Evolutionary conservation across 176 grass and related monocot genomes (phyloP).

Genomic region (Carex parvula): DNA sequence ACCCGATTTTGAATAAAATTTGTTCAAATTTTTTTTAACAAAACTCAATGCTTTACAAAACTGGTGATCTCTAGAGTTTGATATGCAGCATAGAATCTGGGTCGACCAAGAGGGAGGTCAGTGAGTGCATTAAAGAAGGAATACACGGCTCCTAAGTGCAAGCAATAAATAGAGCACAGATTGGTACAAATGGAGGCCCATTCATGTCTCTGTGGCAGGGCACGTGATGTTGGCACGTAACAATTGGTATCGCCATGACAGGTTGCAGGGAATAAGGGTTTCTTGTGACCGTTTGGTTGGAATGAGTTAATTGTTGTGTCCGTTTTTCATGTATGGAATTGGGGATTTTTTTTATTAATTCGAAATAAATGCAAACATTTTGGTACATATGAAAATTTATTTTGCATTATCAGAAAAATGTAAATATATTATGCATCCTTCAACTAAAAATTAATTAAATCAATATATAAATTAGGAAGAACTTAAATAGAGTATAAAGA

Average conservation of each 20-base stretch:
- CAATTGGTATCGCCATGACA: neutral
- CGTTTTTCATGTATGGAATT: neutral
- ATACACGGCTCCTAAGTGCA: neutral
- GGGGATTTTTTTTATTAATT: neutral
- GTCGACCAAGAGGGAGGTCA: conserved; percentile 11
- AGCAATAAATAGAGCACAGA: neutral
- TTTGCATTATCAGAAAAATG: too few species aligned
- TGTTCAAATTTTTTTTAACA: too few species aligned
- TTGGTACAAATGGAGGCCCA: neutral
- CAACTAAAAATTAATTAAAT: too few species aligned
- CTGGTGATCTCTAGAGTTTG: too few species aligned
- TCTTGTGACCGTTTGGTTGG: neutral
- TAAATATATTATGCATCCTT: too few species aligned
- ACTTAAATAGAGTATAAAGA: too few species aligned
- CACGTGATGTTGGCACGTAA: conserved; percentile 5
- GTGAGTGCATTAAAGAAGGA: conserved; percentile 15
- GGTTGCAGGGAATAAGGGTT: neutral
- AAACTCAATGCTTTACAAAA: too few species aligned
- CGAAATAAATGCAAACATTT: neutral
- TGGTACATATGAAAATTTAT: too few species aligned
- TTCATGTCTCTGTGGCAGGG: neutral
- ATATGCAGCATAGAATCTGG: neutral
- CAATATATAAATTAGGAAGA: too few species aligned
- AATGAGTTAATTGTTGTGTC: neutral
- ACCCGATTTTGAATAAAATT: too few species aligned